Evolutionary conservation across 352 stramenopile species (phyloP), one percentile per base, ranked within the genome.

Genomic region (Thalassiosira exigua): DNA sequence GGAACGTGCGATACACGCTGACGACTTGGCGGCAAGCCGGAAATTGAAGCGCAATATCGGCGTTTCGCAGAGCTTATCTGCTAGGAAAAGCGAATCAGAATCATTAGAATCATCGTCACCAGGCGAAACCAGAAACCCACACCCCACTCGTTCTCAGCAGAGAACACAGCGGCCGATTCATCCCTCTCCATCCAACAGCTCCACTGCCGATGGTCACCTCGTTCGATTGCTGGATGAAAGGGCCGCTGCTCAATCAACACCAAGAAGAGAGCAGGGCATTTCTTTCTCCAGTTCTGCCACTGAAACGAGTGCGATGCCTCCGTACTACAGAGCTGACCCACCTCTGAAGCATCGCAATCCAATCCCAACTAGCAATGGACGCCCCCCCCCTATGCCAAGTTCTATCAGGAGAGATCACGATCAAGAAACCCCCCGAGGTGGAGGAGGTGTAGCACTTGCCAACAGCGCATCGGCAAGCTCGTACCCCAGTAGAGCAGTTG

Each of bases 161-260:
- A 17, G 26, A 44, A 33, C 52, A n/a, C 22, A 19, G 4, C 56
- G 12, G 33, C 12, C 36, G 52, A 41, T 36, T 17, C 22, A 21
- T 3, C 58, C 59, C 9, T 56, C 59, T 2, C 61, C 36, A 33
- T 73, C 64, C 3, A 52, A 29, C 24, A 59, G 58, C 30, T 59
- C 48, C n/a, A 52, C 32, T 42, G 21, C 52, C n/a, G 61, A 75
- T 41, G 76, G 76, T 51, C 69, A 74, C 64, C 65, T 84, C 51
- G 64, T 80, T 9, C 48, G 69, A 21, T 67, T 84, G 39, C 76
- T 84, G 7, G 76, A 84, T 60, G 70, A 84, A 66, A 70, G 76
- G 29, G 76, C 76, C 3, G 69, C 68, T 42, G 54, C 65, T 67
- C 76, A 84, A 53, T 75, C 56, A 33, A 59, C 36, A 65, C 48